These are phyloP conservation scores for Metschnikowia cubensis DNA, from an alignment of 805 yeast species.

Conservation along the genomic window DNA sequence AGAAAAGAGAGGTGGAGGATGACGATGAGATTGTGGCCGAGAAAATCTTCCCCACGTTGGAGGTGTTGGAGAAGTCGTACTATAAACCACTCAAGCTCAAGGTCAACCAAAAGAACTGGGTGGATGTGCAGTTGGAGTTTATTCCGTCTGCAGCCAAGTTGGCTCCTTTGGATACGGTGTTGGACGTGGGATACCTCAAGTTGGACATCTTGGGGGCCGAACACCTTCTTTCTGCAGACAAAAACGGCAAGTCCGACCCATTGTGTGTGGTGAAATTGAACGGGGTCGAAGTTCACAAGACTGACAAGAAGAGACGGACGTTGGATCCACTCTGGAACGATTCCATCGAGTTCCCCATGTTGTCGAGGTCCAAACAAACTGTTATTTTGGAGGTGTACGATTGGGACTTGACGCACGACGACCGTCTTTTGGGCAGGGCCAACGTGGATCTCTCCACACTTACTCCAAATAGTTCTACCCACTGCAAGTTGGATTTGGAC, in stretches of 20 bases:
- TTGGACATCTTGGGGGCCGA: conserved; percentile 56
- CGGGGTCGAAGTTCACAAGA: conserved; percentile 51
- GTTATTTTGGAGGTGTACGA: conserved; percentile 54
- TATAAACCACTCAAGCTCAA: conserved; percentile 43
- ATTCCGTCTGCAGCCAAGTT: conserved; percentile 54
- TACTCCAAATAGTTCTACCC: conserved; percentile 42
- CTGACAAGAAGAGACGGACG: conserved; percentile 61
- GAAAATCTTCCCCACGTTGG: conserved; percentile 45
- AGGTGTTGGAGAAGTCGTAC: conserved; percentile 50
- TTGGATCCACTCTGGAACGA: conserved; percentile 79
- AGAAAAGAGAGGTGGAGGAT: conserved; percentile 44
- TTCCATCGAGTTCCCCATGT: conserved; percentile 50
- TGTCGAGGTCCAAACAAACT: conserved; percentile 56
- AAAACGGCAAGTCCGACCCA: conserved; percentile 79
- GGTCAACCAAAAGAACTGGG: conserved; percentile 34
- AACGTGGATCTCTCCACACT: conserved; percentile 47
- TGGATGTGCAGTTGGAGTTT: conserved; percentile 53
- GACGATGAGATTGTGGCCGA: conserved; percentile 51
- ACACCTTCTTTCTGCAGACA: conserved; percentile 55
- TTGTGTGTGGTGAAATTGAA: conserved; percentile 50
- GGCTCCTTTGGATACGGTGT: conserved; percentile 55
- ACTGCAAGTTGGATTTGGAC: conserved; percentile 47
- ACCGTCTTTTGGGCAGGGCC: conserved; percentile 56
- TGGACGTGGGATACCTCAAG: conserved; percentile 63
- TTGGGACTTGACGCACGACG: conserved; percentile 76